Conservation (phyloP, 352 stramenopile species). For the Phytophthora tubulina region DNA sequence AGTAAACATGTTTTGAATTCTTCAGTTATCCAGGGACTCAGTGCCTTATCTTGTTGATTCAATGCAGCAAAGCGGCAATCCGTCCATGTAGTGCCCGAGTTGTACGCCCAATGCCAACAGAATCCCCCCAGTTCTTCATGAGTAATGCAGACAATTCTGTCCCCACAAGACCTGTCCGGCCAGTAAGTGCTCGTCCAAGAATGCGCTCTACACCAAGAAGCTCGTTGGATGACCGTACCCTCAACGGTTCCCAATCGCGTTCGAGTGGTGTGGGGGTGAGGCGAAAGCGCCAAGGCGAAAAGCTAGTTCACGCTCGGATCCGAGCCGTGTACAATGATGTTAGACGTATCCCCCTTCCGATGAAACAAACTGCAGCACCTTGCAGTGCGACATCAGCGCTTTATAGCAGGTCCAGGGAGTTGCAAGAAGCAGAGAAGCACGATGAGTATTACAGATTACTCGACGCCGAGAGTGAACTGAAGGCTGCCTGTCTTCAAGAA, state of each 20-base stretch:
- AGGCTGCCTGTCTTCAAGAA: conserved; percentile 56
- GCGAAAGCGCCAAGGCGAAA: conserved; percentile 51
- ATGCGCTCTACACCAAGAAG: conserved; percentile 29
- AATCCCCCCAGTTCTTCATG: conserved; percentile 71
- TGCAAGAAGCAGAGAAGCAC: conserved; percentile 67
- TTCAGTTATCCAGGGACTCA: neutral
- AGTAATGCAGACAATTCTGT: conserved; percentile 51
- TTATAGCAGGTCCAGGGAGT: conserved; percentile 49
- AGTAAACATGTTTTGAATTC: neutral
- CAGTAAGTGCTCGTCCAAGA: conserved; percentile 54
- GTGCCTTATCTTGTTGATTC: conserved; percentile 1
- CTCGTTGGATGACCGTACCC: neutral
- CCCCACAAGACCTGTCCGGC: conserved; percentile 39
- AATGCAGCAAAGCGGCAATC: conserved; percentile 45
- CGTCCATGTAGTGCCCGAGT: conserved; percentile 54
- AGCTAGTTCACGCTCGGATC: conserved; percentile 53
- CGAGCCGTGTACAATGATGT: conserved; percentile 63
- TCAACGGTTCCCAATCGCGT: conserved; percentile 5
- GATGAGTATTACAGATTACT: conserved; percentile 73
- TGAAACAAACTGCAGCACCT: conserved; percentile 35
- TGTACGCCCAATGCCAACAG: conserved; percentile 48
- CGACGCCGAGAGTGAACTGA: conserved; percentile 63
- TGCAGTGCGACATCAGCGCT: conserved; percentile 41
- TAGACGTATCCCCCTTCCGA: conserved; percentile 24
- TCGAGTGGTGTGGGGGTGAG: conserved; percentile 34